Evolutionary conservation across 306 rosid genomes (phyloP).

Genomic region (Lablab purpureus): DNA sequence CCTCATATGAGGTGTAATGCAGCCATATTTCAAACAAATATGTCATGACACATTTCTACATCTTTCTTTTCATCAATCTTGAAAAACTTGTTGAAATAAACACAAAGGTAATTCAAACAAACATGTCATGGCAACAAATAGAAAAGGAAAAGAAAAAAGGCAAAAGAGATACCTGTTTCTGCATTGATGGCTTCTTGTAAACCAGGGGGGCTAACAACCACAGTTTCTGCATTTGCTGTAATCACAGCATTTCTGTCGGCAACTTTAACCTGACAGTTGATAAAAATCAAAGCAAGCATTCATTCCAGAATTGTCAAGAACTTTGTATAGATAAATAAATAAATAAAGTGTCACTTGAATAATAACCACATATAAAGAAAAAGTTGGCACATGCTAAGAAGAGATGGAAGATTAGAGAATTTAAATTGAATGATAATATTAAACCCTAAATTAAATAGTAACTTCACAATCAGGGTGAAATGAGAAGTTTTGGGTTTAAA

Average conservation of each 20-base stretch:
- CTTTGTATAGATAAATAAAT: neutral
- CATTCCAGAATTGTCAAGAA: constrained; percentile 6
- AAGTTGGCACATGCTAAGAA: constrained; percentile 33
- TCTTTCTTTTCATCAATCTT: neutral
- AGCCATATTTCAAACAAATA: neutral
- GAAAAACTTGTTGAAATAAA: neutral
- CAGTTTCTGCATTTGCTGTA: constrained; percentile 90
- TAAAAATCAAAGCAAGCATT: constrained; percentile 18
- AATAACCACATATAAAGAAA: neutral
- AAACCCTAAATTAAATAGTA: neutral
- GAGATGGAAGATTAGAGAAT: neutral
- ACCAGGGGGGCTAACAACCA: constrained; percentile 77
- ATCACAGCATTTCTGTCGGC: constrained; percentile 73
- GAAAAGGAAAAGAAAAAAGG: constrained; percentile 16
- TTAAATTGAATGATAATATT: neutral
- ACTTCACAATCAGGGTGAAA: constrained; percentile 29
- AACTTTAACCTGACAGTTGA: constrained; percentile 75
- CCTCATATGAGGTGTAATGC: neutral
- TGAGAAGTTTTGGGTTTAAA: constrained; percentile 13
- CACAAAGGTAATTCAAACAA: constrained; percentile 1
- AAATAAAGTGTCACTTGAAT: constrained; percentile 5
- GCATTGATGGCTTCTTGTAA: constrained; percentile 78
- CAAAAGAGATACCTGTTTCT: constrained; percentile 66
- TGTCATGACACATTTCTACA: neutral
- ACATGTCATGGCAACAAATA: neutral